phyloP scores from a whole-genome alignment of 495 filamentous ascomycete species.

The Haplographium delicatum region DNA sequence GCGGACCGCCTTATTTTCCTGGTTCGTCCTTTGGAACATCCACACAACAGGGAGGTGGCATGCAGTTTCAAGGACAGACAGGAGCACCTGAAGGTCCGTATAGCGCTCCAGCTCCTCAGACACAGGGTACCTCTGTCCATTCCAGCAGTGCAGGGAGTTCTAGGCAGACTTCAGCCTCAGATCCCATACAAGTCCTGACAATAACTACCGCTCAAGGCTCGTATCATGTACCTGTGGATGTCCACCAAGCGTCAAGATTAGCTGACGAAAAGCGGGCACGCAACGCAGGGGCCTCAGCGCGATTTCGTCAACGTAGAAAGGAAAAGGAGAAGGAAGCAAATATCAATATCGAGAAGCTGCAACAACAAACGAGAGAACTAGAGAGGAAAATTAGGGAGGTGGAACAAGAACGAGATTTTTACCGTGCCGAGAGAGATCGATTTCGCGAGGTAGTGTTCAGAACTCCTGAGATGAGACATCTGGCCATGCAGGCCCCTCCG shows the following conservation, averaged over 20 bases:
- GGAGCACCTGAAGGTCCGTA: slow-evolving; percentile 28
- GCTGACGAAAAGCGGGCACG: slow-evolving; percentile 83
- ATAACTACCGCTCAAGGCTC: slow-evolving; percentile 21
- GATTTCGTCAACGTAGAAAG: slow-evolving; percentile 85
- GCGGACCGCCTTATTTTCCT: slow-evolving; percentile 25
- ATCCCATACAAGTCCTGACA: slow-evolving; percentile 25
- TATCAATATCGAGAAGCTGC: slow-evolving; percentile 58
- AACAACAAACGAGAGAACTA: slow-evolving; percentile 56
- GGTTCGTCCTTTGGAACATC: slow-evolving; percentile 28
- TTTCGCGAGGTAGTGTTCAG: slow-evolving; percentile 57
- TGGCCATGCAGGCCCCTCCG: slow-evolving; percentile 41
- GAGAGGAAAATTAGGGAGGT: slow-evolving; percentile 47
- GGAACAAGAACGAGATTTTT: slow-evolving; percentile 48
- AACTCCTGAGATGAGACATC: slow-evolving; percentile 45
- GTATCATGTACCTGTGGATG: slow-evolving; percentile 27
- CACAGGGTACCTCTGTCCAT: slow-evolving; percentile 17
- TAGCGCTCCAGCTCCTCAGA: slow-evolving; percentile 21
- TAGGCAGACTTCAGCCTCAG: slow-evolving; percentile 26
- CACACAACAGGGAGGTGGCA: slow-evolving; percentile 21
- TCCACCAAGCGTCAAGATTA: slow-evolving; percentile 27
- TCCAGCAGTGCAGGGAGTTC: slow-evolving; percentile 21
- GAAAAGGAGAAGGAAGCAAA: slow-evolving; percentile 78
- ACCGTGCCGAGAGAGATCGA: slow-evolving; percentile 57
- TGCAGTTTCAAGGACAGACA: slow-evolving; percentile 22
- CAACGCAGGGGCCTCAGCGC: slow-evolving; percentile 87